Conservation (phyloP, 768 basidiomycete genomes). For the Obba rivulosa region DNA sequence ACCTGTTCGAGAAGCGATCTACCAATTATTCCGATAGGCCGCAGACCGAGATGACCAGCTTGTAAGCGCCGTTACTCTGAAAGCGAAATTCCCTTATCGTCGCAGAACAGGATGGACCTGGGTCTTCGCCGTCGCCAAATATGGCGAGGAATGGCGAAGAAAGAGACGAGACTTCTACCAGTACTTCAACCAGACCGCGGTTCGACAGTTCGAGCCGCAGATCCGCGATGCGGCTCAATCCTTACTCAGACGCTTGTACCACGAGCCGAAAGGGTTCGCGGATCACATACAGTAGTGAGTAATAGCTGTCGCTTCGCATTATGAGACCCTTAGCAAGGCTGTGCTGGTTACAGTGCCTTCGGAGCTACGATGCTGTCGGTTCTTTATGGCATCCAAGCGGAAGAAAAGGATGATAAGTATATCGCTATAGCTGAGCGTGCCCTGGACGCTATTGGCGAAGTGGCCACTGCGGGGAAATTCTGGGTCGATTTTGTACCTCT, state of each 20-base stretch:
- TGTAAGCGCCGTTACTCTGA: too few relatives aligned
- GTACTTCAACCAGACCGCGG: constrained; percentile 2
- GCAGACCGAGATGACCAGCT: too few relatives aligned
- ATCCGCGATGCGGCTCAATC: constrained; percentile 21
- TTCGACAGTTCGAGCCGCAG: too few relatives aligned
- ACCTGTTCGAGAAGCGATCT: constrained; percentile 25
- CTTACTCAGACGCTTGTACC: constrained; percentile 27
- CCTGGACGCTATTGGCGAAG: constrained; percentile 27
- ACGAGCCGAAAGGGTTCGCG: constrained; percentile 34
- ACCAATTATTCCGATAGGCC: constrained; percentile 26
- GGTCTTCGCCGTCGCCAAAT: neutral
- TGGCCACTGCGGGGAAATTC: constrained; percentile 35
- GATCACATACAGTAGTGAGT: constrained; percentile 33
- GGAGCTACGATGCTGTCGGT: constrained; percentile 36
- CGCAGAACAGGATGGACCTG: constrained; percentile 6
- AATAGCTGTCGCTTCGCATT: too few relatives aligned
- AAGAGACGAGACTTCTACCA: constrained; percentile 3
- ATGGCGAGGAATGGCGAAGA: constrained; percentile 3
- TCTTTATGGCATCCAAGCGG: constrained; percentile 49
- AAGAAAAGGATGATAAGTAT: constrained; percentile 46
- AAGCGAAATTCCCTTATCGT: too few relatives aligned
- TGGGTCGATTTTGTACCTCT: constrained; percentile 37
- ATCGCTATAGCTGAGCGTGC: constrained; percentile 37
- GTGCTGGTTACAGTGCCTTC: constrained; percentile 28
- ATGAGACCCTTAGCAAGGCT: neutral